These are phyloP conservation scores for Botrytis hyacinthi DNA, from an alignment of 2,329 filamentous ascomycete species.

Conservation along the genomic window DNA sequence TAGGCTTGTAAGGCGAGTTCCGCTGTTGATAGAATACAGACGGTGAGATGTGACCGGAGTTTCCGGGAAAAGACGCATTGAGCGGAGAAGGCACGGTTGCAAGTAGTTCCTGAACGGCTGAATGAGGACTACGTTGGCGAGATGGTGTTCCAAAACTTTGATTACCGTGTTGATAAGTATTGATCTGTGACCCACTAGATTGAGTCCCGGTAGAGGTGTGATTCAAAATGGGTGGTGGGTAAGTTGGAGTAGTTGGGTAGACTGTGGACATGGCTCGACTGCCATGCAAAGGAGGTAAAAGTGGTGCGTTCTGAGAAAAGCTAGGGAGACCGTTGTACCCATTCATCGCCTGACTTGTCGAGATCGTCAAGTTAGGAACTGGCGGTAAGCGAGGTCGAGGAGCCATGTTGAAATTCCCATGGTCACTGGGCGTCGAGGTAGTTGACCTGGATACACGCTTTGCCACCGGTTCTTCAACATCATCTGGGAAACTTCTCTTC, in stretches of 20 bases:
- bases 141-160: conserved; percentile 35
- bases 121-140: conserved; percentile 38
- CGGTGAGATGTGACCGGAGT: conserved; percentile 62
- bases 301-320: conserved; percentile 32
- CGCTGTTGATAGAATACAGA: conserved; percentile 84
- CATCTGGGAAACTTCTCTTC: conserved; percentile 59
- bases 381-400: conserved; percentile 54
- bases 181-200: conserved; percentile 14
- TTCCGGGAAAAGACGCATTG: conserved; percentile 43
- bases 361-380: conserved; percentile 64
- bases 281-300: conserved; percentile 35
- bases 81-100: conserved; percentile 41
- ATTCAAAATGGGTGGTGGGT: conserved; percentile 45
- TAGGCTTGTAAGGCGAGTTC: conserved; percentile 87
- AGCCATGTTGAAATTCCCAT: conserved; percentile 23
- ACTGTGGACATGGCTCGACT: conserved; percentile 72
- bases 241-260: conserved; percentile 56
- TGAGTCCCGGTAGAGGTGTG: conserved; percentile 34
- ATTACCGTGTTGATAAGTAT: conserved; percentile 12
- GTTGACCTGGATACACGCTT: conserved; percentile 45
- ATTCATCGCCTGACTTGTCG: conserved; percentile 36
- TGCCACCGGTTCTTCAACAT: conserved; percentile 52
- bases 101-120: conserved; percentile 37
- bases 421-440: conserved; percentile 10
- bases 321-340: conserved; percentile 27